These are phyloP conservation scores for Nepenthes gracilis DNA, from an alignment of 148 eudicot genomes.

Conservation along the genomic window DNA sequence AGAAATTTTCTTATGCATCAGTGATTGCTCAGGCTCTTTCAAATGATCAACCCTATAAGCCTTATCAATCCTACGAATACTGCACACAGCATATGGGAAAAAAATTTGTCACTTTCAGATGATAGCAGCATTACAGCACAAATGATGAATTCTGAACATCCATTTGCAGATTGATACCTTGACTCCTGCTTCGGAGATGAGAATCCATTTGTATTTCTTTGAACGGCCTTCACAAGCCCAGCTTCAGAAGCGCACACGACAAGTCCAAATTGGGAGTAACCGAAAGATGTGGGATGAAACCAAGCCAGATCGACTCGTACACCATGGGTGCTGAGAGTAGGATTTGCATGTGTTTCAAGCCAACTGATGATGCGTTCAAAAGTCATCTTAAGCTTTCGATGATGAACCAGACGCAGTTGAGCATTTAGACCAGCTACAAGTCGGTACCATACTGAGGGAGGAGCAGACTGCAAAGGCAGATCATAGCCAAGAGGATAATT, in stretches of 20 bases:
- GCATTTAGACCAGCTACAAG: slow-evolving; percentile 91
- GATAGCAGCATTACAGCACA: not conserved
- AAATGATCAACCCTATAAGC: slow-evolving; percentile 30
- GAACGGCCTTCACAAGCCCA: slow-evolving; percentile 21
- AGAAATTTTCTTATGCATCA: slow-evolving; percentile 31
- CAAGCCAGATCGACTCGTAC: slow-evolving; percentile 66
- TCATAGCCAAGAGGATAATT: slow-evolving; percentile 1
- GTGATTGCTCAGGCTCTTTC: slow-evolving; percentile 28
- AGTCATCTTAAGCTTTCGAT: slow-evolving; percentile 52
- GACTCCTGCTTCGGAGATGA: slow-evolving; percentile 27
- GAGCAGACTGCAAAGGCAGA: slow-evolving; percentile 48
- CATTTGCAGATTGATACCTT: slow-evolving; percentile 23
- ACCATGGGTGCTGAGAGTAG: slow-evolving; percentile 44
- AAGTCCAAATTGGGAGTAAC: slow-evolving; percentile 82
- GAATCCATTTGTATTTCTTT: slow-evolving; percentile 19
- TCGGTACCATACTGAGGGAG: slow-evolving; percentile 90
- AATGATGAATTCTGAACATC: not conserved
- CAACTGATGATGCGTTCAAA: slow-evolving; percentile 51
- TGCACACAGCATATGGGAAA: slow-evolving; percentile 16
- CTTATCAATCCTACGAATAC: slow-evolving; percentile 29
- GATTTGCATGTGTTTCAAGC: slow-evolving; percentile 79
- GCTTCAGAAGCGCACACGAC: slow-evolving; percentile 35
- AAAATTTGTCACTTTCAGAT: slow-evolving; percentile 1
- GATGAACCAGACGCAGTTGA: slow-evolving; percentile 73
- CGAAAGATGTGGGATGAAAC: slow-evolving; percentile 67